Base-by-base conservation (phyloP, 345 rosid genomes). In the Gossypium longicalyx region DNA sequence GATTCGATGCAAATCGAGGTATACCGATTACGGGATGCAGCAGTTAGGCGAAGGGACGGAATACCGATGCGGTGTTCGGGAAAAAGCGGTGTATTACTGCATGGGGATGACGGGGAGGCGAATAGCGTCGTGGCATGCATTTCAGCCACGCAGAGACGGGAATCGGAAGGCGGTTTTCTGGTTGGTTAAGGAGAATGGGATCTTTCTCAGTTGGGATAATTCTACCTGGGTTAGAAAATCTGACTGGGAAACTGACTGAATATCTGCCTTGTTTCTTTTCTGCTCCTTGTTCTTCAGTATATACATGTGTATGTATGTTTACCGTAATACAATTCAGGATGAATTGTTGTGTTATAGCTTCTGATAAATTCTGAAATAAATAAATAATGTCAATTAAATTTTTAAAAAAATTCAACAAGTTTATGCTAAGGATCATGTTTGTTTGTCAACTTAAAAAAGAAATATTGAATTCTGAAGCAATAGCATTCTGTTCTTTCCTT, bases 201-300 rank as follows among this genome's bases (percentile, higher is more conserved):
- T 81, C 58, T 81, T 64, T 17, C 74, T 70, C 6, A 75, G 83
- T 47, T 74, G 76, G 78, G 81, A 81, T 75, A 81, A 81, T 41
- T 63, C 74, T 41, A 77, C 25, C 27, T 77, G 83, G 83, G 70
- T 74, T 53, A 65, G 9, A 43, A 74, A 71, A 71, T 56, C 76
- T 25, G 27, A 1, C 8, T 81, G 83, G 83, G 74, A 65, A 65
- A 64, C 76, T 19, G 83, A 74, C 51, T 81, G 77, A 80, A 72
- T 20, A 16, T 57, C 27, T 2, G 10, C 27, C 27, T 57, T 57
- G 1, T 54, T 34, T 71, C 49, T 12, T 8, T 54, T 71, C 12
- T 27, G 12, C 6, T 68, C 9, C 51, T 3, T 48, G 57, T 25
- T 68, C 34, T 25, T 48, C 23, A 2, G 43, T 25, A n/a, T 61